Evolutionary conservation across 805 yeast genomes (phyloP).

Genomic region (Wickerhamomyces hampshirensis): DNA sequence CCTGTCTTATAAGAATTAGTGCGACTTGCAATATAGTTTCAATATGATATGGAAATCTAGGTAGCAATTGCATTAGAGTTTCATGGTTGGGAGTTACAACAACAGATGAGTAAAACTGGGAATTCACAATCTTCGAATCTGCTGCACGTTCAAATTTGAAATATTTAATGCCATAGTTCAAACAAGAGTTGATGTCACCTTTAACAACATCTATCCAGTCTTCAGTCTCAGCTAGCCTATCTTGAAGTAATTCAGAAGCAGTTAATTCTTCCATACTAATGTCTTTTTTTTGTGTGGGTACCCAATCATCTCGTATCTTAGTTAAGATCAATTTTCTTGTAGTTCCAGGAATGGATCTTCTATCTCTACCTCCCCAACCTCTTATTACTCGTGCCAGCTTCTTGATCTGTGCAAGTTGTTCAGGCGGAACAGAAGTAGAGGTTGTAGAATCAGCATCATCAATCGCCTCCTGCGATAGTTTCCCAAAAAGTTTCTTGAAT

Average conservation of each 20-base stretch:
- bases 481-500: slow-evolving; percentile 65
- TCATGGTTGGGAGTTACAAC: slow-evolving; percentile 79
- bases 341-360: slow-evolving; percentile 69
- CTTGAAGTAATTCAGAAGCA: slow-evolving; percentile 32
- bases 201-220: slow-evolving; percentile 49
- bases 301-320: slow-evolving; percentile 74
- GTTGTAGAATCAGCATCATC: slow-evolving; percentile 77
- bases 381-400: slow-evolving; percentile 46
- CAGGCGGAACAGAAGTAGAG: slow-evolving; percentile 64
- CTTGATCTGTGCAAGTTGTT: slow-evolving; percentile 58
- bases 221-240: slow-evolving; percentile 28
- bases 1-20: slow-evolving; percentile 67
- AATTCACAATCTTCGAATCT: slow-evolving; percentile 32
- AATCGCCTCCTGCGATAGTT: slow-evolving; percentile 58
- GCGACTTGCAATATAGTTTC: slow-evolving; percentile 79
- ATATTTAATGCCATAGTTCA: slow-evolving; percentile 45
- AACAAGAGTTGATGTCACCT: slow-evolving; percentile 32
- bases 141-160: slow-evolving; percentile 44
- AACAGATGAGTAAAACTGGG: slow-evolving; percentile 57
- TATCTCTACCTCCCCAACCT: slow-evolving; percentile 85
- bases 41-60: slow-evolving; percentile 65
- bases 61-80: slow-evolving; percentile 49
- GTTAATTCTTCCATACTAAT: slow-evolving; percentile 53
- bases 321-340: slow-evolving; percentile 62
- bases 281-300: slow-evolving; percentile 63